Evolutionary conservation across 768 basidiomycete genomes (phyloP).

Genomic region (Lyophyllum shimeji): DNA sequence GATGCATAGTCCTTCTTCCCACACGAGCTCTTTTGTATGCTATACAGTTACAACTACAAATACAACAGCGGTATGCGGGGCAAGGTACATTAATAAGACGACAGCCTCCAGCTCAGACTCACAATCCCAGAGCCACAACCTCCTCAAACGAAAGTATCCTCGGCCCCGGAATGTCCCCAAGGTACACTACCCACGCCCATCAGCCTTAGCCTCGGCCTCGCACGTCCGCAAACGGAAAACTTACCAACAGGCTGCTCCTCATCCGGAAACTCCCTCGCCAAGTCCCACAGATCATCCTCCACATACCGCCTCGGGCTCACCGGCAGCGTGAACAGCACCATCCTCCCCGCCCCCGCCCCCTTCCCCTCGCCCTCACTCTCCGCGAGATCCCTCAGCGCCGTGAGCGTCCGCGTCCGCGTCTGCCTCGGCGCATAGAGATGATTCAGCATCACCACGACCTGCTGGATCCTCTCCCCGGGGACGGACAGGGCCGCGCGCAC

Average conservation of each 20-base stretch:
- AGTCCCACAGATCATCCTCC: slow-evolving; percentile 22
- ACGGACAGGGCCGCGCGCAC: slow-evolving; percentile 9
- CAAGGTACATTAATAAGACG: too few relatives aligned
- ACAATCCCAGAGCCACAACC: slow-evolving; percentile 2
- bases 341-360: too few relatives aligned
- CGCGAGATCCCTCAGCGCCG: slow-evolving; percentile 2
- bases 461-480: slow-evolving; percentile 7
- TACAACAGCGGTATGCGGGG: neutral
- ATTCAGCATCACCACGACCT: slow-evolving; percentile 15
- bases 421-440: slow-evolving; percentile 1
- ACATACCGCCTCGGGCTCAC: slow-evolving; percentile 12
- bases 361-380: too few relatives aligned
- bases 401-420: slow-evolving; percentile 1
- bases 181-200: slow-evolving; percentile 12
- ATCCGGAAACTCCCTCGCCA: slow-evolving; percentile 18
- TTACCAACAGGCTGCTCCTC: slow-evolving; percentile 15
- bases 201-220: too few relatives aligned
- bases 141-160: slow-evolving; percentile 15
- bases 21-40: too few relatives aligned
- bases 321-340: slow-evolving; percentile 18
- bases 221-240: neutral
- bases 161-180: slow-evolving; percentile 8
- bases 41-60: too few relatives aligned
- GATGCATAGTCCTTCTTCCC: too few relatives aligned
- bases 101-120: too few relatives aligned